phyloP scores from a whole-genome alignment of 1,284 basidiomycete species.

The Trametes versicolor region DNA sequence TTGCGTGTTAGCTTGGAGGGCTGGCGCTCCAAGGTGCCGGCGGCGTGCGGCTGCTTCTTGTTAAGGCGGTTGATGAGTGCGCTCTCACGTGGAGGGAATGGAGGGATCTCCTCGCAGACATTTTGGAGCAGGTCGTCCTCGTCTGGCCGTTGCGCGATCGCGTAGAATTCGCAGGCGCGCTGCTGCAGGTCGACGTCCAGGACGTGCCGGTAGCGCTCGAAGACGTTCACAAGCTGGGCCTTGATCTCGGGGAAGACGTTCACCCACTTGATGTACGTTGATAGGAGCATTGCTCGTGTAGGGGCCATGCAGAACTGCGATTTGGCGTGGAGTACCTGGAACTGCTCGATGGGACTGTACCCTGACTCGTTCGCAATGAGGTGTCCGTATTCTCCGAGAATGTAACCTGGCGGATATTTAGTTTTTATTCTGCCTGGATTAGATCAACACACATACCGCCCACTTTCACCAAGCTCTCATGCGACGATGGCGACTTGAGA shows the following conservation, averaged over 20 bases:
- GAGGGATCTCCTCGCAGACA: constrained; percentile 99
- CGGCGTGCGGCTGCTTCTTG: constrained; percentile 93
- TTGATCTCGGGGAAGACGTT: constrained; percentile 99
- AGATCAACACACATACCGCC: constrained; percentile 67
- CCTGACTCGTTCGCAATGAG: constrained; percentile 95
- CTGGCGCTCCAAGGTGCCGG: constrained; percentile 85
- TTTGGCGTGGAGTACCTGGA: constrained; percentile 93
- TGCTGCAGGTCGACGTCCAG: constrained; percentile 99
- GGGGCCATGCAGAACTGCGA: constrained; percentile 95
- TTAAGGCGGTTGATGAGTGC: constrained; percentile 88
- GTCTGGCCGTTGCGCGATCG: constrained; percentile 82
- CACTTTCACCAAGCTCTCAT: constrained; percentile 98
- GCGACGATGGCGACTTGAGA: constrained; percentile 87
- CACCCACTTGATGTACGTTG: constrained; percentile 99
- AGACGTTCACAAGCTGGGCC: constrained; percentile 91
- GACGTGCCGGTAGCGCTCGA: constrained; percentile 97
- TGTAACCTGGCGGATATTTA: constrained; percentile 72
- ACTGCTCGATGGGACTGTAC: constrained; percentile 95
- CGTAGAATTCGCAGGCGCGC: constrained; percentile 96
- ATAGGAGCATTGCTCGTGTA: constrained; percentile 92
- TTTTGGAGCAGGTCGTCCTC: constrained; percentile 94
- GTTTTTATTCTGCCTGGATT: not conserved
- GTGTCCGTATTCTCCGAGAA: constrained; percentile 97
- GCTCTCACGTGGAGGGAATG: constrained; percentile 95
- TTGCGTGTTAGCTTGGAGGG: constrained; percentile 61